Evolutionary conservation across 1,139 yeast species (phyloP).

Genomic region (Trichomonascaceae sp.): DNA sequence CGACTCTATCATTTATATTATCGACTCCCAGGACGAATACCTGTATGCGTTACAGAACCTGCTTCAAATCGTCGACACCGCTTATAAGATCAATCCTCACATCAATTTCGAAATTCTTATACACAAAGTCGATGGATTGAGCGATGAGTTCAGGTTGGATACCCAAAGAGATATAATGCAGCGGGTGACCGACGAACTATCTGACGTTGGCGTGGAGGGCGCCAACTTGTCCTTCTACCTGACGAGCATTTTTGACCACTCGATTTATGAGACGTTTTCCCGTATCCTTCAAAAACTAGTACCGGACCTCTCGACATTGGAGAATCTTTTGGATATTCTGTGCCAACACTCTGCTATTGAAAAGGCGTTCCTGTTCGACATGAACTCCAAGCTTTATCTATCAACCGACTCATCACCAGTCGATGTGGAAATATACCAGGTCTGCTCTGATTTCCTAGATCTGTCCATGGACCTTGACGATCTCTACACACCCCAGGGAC

Average conservation of each 20-base stretch:
- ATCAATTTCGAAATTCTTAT: conserved; percentile 86
- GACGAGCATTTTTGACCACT: conserved; percentile 90
- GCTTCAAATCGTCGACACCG: conserved; percentile 79
- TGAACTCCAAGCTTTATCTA: conserved; percentile 86
- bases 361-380: conserved; percentile 83
- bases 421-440: conserved; percentile 89
- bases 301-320: conserved; percentile 78
- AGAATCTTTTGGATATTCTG: conserved; percentile 74
- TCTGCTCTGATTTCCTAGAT: conserved; percentile 93
- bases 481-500: conserved; percentile 21
- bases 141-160: conserved; percentile 87
- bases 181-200: conserved; percentile 81
- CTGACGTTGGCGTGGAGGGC: conserved; percentile 82
- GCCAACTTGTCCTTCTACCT: conserved; percentile 84
- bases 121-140: conserved; percentile 88
- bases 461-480: conserved; percentile 75
- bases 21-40: conserved; percentile 86
- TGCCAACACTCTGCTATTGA: conserved; percentile 87
- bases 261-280: conserved; percentile 90
- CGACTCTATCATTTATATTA: conserved; percentile 90
- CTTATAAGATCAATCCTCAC: conserved; percentile 71
- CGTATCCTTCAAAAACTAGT: conserved; percentile 84
- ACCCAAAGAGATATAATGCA: conserved; percentile 96
- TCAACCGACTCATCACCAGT: conserved; percentile 96
- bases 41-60: conserved; percentile 80